phyloP scores from a whole-genome alignment of 2,329 filamentous ascomycete genomes.

The Alternaria rosae region DNA sequence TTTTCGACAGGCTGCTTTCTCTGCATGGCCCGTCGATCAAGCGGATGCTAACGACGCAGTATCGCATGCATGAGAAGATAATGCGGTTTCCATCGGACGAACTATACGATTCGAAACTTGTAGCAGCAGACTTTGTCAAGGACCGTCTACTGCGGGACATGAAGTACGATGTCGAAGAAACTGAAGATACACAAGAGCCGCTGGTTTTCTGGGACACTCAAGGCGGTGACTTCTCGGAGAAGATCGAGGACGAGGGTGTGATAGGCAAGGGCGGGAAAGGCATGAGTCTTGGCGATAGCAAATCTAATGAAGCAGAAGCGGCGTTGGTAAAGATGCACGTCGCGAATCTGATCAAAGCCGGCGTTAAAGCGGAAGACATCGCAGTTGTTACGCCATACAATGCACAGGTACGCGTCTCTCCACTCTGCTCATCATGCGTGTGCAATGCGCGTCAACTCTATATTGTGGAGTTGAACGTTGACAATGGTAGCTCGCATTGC shows the following conservation, averaged over 20 bases:
- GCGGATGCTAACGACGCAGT: slow-evolving; percentile 94
- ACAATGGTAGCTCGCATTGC: slow-evolving; percentile 69
- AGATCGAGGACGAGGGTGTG: slow-evolving; percentile 74
- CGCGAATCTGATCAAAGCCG: slow-evolving; percentile 74
- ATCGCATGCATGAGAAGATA: slow-evolving; percentile 96
- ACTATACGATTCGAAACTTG: slow-evolving; percentile 81
- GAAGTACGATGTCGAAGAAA: slow-evolving; percentile 77
- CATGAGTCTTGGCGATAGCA: slow-evolving; percentile 73
- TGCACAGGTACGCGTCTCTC: slow-evolving; percentile 69
- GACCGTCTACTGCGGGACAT: slow-evolving; percentile 77
- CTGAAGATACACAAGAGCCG: slow-evolving; percentile 86
- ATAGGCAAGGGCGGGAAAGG: slow-evolving; percentile 56
- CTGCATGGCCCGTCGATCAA: slow-evolving; percentile 87
- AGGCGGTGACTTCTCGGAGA: slow-evolving; percentile 89
- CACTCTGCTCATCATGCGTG: slow-evolving; percentile 12
- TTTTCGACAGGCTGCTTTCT: slow-evolving; percentile 87
- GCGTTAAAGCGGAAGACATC: slow-evolving; percentile 82
- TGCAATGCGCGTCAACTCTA: slow-evolving; percentile 9
- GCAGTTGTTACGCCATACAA: slow-evolving; percentile 97
- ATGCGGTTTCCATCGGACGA: slow-evolving; percentile 93
- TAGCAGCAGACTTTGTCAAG: slow-evolving; percentile 82
- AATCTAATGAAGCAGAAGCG: slow-evolving; percentile 92
- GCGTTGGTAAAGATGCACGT: slow-evolving; percentile 82
- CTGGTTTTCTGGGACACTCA: slow-evolving; percentile 96
- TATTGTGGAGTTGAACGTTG: slow-evolving; percentile 6